A percentile compares a stretch with the other conserved stretches of the same genome.
Conservation (phyloP, 2,329 filamentous ascomycete species). For the Xylariomycetidae sp. region DNA sequence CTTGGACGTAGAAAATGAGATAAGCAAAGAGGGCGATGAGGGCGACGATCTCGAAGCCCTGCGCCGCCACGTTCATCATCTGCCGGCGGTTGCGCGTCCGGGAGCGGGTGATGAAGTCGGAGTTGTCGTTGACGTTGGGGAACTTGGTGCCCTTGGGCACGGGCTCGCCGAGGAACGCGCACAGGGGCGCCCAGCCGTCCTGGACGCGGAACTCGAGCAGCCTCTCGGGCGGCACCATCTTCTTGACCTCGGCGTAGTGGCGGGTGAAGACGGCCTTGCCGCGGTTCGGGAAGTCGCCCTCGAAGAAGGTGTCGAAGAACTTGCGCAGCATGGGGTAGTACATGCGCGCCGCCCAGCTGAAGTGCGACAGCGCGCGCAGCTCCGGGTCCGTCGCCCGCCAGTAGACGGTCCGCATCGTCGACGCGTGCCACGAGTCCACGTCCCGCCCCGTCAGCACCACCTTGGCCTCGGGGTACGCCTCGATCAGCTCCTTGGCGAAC, state of each 20-base stretch:
- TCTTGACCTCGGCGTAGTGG: slow-evolving; percentile 25
- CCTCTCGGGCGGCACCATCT: slow-evolving; percentile 24
- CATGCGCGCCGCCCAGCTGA: slow-evolving; percentile 62
- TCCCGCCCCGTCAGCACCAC: slow-evolving; percentile 64
- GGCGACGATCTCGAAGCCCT: slow-evolving; percentile 14
- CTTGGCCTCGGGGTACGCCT: slow-evolving; percentile 69
- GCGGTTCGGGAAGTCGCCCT: slow-evolving; percentile 60
- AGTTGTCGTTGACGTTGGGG: slow-evolving; percentile 43
- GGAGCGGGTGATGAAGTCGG: slow-evolving; percentile 42
- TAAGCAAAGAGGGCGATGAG: slow-evolving; percentile 27
- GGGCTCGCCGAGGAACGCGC: slow-evolving; percentile 29
- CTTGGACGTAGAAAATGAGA: slow-evolving; percentile 22
- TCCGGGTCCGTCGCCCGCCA: slow-evolving; percentile 63
- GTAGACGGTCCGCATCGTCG: slow-evolving; percentile 63
- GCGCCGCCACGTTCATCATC: slow-evolving; percentile 39
- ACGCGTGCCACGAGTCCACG: slow-evolving; percentile 58
- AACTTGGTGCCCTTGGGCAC: slow-evolving; percentile 31
- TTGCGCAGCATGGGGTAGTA: slow-evolving; percentile 67
- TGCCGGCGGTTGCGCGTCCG: slow-evolving; percentile 40
- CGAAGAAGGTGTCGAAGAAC: slow-evolving; percentile 66
- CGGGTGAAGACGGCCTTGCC: slow-evolving; percentile 58
- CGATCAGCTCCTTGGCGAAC: slow-evolving; percentile 66
- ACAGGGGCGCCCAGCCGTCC: slow-evolving; percentile 33
- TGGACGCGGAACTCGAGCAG: slow-evolving; percentile 28
- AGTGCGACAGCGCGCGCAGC: slow-evolving; percentile 49